These are phyloP conservation scores for Sarcomyxa edulis DNA, from an alignment of 768 basidiomycete genomes.

Conservation along the genomic window DNA sequence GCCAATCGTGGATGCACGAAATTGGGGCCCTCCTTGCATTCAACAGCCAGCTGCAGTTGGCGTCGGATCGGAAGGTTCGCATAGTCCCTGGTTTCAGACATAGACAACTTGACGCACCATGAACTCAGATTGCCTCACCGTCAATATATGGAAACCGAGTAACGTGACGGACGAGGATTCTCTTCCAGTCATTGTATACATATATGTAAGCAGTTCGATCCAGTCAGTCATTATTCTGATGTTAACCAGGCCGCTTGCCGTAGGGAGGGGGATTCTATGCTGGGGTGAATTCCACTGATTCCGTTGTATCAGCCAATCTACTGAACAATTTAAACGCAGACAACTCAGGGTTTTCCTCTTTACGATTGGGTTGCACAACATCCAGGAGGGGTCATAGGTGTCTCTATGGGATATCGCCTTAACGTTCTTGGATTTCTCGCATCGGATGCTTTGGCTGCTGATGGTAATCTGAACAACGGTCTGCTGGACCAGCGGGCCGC, in stretches of 20 bases:
- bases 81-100: not conserved
- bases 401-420: conserved; percentile 27
- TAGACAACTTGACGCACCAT: not conserved
- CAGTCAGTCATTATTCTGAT: not conserved
- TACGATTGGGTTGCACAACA: conserved; percentile 42
- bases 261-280: conserved; percentile 38
- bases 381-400: conserved; percentile 25
- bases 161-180: conserved; percentile 24
- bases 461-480: conserved; percentile 34
- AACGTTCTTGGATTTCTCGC: conserved; percentile 26
- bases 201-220: conserved; percentile 28
- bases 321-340: conserved; percentile 14
- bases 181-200: conserved; percentile 38
- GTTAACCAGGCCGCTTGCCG: not conserved
- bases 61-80: no score
- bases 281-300: conserved; percentile 17
- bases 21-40: conserved; percentile 40
- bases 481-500: conserved; percentile 36
- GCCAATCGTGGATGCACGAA: conserved; percentile 32
- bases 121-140: conserved; percentile 30
- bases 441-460: conserved; percentile 22
- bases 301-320: not conserved
- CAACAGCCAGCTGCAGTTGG: conserved; percentile 41
- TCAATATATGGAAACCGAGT: conserved; percentile 39
- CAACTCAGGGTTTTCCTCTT: conserved; percentile 42